Conservation (phyloP, 306 rosid genomes). For the Sicyos edulis region DNA sequence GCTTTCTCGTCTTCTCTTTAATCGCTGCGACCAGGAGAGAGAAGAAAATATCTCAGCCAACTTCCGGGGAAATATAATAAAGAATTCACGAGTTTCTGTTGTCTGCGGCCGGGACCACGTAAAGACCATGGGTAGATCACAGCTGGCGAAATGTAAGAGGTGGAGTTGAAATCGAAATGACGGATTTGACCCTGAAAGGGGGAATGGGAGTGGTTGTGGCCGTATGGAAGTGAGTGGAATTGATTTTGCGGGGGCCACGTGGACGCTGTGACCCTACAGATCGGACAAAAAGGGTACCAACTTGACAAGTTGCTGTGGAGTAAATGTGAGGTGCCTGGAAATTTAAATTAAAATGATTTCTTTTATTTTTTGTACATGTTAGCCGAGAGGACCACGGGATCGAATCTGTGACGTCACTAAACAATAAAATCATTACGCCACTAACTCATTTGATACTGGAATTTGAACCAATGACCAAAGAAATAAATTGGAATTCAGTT, state of each 20-base stretch:
- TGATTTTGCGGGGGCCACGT: conserved; percentile 5
- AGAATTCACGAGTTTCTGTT: neutral
- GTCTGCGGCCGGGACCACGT: neutral
- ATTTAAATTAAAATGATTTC: neutral
- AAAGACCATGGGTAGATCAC: too few species aligned
- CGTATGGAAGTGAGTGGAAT: neutral
- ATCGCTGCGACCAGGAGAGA: conserved; percentile 9
- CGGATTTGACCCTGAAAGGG: neutral
- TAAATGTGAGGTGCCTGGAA: neutral
- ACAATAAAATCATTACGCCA: too few species aligned
- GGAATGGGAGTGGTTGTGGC: neutral
- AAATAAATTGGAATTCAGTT: too few species aligned
- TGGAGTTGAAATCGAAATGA: neutral
- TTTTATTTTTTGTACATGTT: too few species aligned
- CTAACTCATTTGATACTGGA: too few species aligned
- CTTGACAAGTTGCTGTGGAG: conserved; percentile 10
- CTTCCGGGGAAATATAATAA: neutral
- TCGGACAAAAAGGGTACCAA: conserved; percentile 3
- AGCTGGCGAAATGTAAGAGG: neutral
- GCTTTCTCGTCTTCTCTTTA: neutral
- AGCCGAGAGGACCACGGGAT: too few species aligned
- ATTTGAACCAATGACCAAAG: too few species aligned
- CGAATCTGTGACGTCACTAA: too few species aligned
- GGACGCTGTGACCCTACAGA: neutral
- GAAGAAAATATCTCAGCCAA: conserved; percentile 18